These are phyloP conservation scores for Pseudonitzschia pungens DNA, from an alignment of 108 stramenopile species.

Conservation along the genomic window DNA sequence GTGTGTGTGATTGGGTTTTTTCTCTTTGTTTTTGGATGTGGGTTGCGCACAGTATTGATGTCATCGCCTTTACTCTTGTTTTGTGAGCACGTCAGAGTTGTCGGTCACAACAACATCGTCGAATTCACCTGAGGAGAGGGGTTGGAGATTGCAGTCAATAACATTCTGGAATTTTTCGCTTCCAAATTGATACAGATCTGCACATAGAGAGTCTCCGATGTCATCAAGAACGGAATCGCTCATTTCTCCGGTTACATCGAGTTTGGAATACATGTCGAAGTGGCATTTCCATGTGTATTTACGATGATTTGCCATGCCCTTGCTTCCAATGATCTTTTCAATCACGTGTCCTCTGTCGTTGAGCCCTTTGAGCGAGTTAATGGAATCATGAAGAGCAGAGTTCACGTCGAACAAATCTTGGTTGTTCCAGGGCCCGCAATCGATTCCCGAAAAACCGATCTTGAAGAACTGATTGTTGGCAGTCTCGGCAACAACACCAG, in stretches of 20 bases:
- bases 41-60: no score
- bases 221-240: background rate
- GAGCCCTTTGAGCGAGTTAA: background rate
- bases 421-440: constrained; percentile 6
- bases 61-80: no score
- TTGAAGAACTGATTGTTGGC: background rate
- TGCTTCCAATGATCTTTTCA: background rate
- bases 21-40: no score
- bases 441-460: constrained; percentile 1
- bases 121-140: background rate
- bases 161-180: background rate
- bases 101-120: background rate
- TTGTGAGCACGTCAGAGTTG: no score
- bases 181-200: background rate
- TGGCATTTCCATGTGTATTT: background rate
- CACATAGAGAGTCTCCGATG: background rate
- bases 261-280: background rate
- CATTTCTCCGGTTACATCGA: background rate
- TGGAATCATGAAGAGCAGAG: background rate
- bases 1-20: no score
- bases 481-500: background rate
- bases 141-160: background rate
- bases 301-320: background rate
- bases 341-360: background rate
- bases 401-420: background rate